Evolutionary conservation across 2,329 filamentous ascomycete genomes (phyloP), one percentile per base, ranked within the genome.

Genomic region (Colletotrichum destructivum): DNA sequence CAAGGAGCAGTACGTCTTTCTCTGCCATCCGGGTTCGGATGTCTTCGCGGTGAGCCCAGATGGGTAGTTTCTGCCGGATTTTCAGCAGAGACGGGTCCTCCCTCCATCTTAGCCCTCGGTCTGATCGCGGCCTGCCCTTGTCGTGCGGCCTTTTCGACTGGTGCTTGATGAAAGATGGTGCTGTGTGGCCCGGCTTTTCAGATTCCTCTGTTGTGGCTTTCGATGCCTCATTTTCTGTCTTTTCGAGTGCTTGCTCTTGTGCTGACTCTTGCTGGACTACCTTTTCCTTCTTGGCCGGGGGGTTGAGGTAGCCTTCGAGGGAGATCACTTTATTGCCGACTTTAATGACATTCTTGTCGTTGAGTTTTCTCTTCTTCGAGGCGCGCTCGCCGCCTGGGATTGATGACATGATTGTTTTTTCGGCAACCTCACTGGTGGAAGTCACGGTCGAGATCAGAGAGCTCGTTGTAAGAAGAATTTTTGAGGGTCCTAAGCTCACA

Each of bases 1-100:
- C 92, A 16, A 99, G 84, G 0, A 99, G 87, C 62, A 99, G 88
- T 1, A 98, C 90, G 77, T 97, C 90, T 73, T 90, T 91, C 44
- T 89, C 83, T 15, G 85, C 84, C 8, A 98, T 83, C 2, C 89
- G 85, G 18, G 85, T 78, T 46, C 90, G 90, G 61, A 98, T 97
- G 35, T 92, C 88, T 44, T 91, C 85, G 59, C 90, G 90, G 74
- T 95, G 89, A 4, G 88, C 83, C 90, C 94, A 98, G 75, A 98
- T 96, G 0, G 95, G 95, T 4, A 98, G 87, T 16, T 89, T 86
- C 78, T 92, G 89, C 26, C 94, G 89, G 8, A 85, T 82, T 61
- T 83, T 82, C 31, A 86, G 78, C 9, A 84, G 75, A 1, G 73
- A 75, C 2, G 78, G 74, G 49, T 84, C 81, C 47, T 80, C 80